Conservation (phyloP, 192 early-diverging fungal genomes). For the Thamnidium elegans region DNA sequence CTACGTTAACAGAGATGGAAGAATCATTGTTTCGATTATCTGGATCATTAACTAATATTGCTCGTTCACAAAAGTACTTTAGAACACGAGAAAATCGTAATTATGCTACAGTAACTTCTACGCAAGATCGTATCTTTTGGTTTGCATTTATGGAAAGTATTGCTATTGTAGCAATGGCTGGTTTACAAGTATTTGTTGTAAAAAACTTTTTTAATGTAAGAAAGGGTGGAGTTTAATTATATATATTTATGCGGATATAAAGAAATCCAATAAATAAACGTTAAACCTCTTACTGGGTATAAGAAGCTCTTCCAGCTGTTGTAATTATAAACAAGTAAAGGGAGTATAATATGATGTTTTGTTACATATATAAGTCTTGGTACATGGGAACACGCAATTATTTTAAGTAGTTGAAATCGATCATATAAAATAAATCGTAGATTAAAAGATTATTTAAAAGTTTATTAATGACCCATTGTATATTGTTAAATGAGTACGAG, state of each 20-base stretch:
- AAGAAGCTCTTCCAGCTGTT: no score
- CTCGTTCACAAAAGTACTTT: conserved; percentile 86
- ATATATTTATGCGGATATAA: background rate
- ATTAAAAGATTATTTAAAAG: no score
- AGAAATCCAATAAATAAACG: no score
- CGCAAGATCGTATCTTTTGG: conserved; percentile 88
- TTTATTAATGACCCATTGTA: no score
- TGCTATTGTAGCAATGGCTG: conserved; percentile 79
- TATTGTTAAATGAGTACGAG: background rate
- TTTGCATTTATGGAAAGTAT: conserved; percentile 78
- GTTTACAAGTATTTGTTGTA: conserved; percentile 90
- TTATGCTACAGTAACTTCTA: conserved; percentile 84
- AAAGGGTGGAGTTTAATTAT: conserved; percentile 44
- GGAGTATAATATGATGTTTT: no score
- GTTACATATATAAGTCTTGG: no score
- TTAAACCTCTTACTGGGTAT: no score
- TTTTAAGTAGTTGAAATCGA: no score
- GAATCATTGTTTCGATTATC: conserved; percentile 61
- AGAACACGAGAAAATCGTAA: conserved; percentile 88
- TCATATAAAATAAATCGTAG: no score
- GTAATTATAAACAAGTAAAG: no score
- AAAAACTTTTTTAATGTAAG: conserved; percentile 84
- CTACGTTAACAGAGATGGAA: conserved; percentile 53
- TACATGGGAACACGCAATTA: no score
- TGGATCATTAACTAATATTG: conserved; percentile 62